Evolutionary conservation across 2,329 filamentous ascomycete genomes (phyloP), one percentile per base, ranked within the genome.

Genomic region (Xenoacremonium recifei): DNA sequence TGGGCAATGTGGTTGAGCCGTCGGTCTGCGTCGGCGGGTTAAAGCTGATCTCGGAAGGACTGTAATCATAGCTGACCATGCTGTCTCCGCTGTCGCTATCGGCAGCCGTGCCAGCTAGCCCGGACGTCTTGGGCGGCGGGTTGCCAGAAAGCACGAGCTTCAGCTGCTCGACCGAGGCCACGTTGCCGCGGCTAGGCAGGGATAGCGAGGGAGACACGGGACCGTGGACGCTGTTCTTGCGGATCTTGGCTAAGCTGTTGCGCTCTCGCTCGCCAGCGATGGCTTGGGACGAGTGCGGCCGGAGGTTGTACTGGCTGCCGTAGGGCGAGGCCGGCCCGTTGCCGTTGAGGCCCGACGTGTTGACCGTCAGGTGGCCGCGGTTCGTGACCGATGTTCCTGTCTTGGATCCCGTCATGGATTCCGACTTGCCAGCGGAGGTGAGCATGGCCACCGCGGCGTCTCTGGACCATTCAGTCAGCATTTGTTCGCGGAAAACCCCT

Each of bases 391-490:
- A 75, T 10, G 80, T 87, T 31, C 79, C 84, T 2, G 79, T 75
- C 49, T 80, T 82, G 3, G 89, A 95, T 17, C 89, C 89, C 40
- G 74, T 87, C 40, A 95, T 69, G 4, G 89, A 95, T 11, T 80
- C 79, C 1, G 87, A 80, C 54, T 84, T 87, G 54, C 83, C 83
- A 37, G 75, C 79, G 41, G 87, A 80, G 45, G 86, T 81, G 36
- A 88, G 76, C 27, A 79, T 74, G 10, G 83, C 78, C 39, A 93
- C 70, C 21, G 86, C 87, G 12, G 73, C 68, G 17, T 95, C 90
- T 58, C 84, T 83, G 29, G 82, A 85, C 92, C 92, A 96, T 35
- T 87, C 80, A 16, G 79, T 72, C 43, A 89, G 69, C 78, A 96
- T 87, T 51, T 88, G 79, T 48, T 93, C 87, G 50, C 77, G 82